phyloP scores from a whole-genome alignment of 2,329 filamentous ascomycete species.

The Aspergillus persii region DNA sequence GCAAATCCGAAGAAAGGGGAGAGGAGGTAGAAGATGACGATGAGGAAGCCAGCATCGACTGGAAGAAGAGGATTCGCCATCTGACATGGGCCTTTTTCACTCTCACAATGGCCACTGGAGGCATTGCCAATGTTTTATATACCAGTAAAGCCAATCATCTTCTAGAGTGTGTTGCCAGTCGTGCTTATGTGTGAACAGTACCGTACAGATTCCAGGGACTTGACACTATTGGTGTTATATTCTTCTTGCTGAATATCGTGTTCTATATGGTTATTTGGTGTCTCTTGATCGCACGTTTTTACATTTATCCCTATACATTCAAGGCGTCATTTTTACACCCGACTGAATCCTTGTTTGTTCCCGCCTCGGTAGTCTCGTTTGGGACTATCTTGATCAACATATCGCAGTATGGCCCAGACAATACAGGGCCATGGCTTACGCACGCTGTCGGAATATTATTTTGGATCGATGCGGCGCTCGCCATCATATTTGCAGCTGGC shows the following conservation, averaged over 20 bases:
- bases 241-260: constrained; percentile 63
- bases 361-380: constrained; percentile 65
- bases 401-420: constrained; percentile 69
- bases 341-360: constrained; percentile 74
- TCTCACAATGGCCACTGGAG: constrained; percentile 62
- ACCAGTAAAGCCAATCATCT: constrained; percentile 44
- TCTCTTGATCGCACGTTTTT: constrained; percentile 67
- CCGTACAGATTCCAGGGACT: constrained; percentile 58
- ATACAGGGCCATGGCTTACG: constrained; percentile 61
- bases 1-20: constrained; percentile 12
- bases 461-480: constrained; percentile 70
- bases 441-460: constrained; percentile 64
- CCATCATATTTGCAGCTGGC: constrained; percentile 64
- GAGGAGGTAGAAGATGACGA: too few species aligned
- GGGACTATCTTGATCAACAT: constrained; percentile 77
- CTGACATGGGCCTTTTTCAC: constrained; percentile 80
- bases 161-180: neutral
- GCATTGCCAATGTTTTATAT: constrained; percentile 60
- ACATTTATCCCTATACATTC: constrained; percentile 67
- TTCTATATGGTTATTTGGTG: constrained; percentile 63
- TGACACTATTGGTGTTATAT: constrained; percentile 56
- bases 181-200: constrained; percentile 34
- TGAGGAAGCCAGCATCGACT: constrained; percentile 19
- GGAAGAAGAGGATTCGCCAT: constrained; percentile 58
- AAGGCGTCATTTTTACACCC: constrained; percentile 70